phyloP scores from a whole-genome alignment of 1,284 basidiomycete species.

The Puccinia brachypodii region DNA sequence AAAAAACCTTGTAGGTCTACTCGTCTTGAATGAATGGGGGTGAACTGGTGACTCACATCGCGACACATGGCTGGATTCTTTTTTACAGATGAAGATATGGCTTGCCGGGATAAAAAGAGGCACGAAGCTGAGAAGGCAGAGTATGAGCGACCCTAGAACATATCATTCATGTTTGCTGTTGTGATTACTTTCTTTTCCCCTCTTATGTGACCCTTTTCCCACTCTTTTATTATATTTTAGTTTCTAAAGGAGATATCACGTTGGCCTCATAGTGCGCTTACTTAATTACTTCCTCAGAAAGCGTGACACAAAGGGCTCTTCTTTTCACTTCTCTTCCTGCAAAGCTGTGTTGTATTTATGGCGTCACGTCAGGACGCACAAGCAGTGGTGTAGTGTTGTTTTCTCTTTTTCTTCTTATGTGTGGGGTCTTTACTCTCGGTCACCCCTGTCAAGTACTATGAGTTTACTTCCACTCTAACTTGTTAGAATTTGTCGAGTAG shows the following conservation, averaged over 20 bases:
- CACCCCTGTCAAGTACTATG: not conserved
- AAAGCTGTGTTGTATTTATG: slow-evolving; percentile 20
- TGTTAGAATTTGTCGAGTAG: not conserved
- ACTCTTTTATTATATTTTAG: slow-evolving; percentile 2
- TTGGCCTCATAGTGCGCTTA: not conserved
- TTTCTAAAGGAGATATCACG: slow-evolving; percentile 6
- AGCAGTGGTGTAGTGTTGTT: not conserved
- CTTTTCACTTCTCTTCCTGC: not conserved
- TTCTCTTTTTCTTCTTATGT: not conserved
- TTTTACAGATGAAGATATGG: slow-evolving; percentile 39
- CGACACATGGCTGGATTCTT: too few species aligned
- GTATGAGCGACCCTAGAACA: slow-evolving; percentile 25
- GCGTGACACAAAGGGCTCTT: not conserved
- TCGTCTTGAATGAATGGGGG: not conserved
- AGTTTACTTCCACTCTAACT: not conserved
- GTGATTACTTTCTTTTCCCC: slow-evolving; percentile 19
- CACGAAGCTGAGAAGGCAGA: slow-evolving; percentile 45
- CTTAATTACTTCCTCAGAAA: slow-evolving; percentile 22
- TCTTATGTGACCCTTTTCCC: not conserved
- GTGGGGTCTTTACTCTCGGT: not conserved
- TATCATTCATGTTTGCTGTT: not conserved
- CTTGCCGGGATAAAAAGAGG: slow-evolving; percentile 38
- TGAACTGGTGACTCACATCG: too few species aligned
- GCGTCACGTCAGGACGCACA: not conserved
- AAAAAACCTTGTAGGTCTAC: slow-evolving; percentile 59